These are phyloP conservation scores for Epithemia pelagica DNA, from an alignment of 108 stramenopile species.

Conservation along the genomic window DNA sequence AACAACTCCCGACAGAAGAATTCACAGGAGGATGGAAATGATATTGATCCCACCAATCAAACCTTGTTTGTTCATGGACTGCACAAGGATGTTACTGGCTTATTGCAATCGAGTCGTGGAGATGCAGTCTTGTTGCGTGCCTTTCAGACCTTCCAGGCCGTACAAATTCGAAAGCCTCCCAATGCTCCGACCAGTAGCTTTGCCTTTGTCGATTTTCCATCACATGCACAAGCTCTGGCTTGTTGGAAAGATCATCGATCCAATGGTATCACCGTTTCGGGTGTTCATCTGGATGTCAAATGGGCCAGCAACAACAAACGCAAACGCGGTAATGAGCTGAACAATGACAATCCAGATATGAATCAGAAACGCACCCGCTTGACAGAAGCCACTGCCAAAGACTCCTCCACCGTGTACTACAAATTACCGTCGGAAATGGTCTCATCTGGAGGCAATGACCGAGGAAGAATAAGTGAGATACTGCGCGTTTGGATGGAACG, in stretches of 20 bases:
- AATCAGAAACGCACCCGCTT: slow-evolving; percentile 36
- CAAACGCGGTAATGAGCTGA: slow-evolving; percentile 5
- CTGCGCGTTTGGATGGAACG: slow-evolving; percentile 46
- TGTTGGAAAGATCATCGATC: slow-evolving; percentile 49
- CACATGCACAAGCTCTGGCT: slow-evolving; percentile 51
- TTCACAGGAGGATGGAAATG: slow-evolving; percentile 23
- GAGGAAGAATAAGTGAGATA: slow-evolving; percentile 20
- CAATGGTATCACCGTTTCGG: slow-evolving; percentile 34
- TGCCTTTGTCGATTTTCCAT: slow-evolving; percentile 74
- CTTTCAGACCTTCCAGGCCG: slow-evolving; percentile 45
- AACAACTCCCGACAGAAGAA: neutral
- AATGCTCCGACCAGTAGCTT: slow-evolving; percentile 37
- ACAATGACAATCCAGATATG: neutral
- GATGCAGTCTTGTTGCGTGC: slow-evolving; percentile 39
- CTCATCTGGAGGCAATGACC: slow-evolving; percentile 12
- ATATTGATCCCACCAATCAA: slow-evolving; percentile 44
- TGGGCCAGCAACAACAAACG: slow-evolving; percentile 51
- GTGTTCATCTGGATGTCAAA: slow-evolving; percentile 56
- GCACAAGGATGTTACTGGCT: slow-evolving; percentile 62
- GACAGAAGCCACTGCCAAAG: slow-evolving; percentile 65
- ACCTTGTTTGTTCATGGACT: slow-evolving; percentile 76
- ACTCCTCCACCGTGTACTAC: slow-evolving; percentile 71
- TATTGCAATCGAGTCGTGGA: slow-evolving; percentile 30
- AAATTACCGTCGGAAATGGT: slow-evolving; percentile 40
- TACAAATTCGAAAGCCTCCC: slow-evolving; percentile 46